These are phyloP conservation scores for Colletotrichum graminicola DNA, from an alignment of 2,329 filamentous ascomycete species.

Conservation along the genomic window DNA sequence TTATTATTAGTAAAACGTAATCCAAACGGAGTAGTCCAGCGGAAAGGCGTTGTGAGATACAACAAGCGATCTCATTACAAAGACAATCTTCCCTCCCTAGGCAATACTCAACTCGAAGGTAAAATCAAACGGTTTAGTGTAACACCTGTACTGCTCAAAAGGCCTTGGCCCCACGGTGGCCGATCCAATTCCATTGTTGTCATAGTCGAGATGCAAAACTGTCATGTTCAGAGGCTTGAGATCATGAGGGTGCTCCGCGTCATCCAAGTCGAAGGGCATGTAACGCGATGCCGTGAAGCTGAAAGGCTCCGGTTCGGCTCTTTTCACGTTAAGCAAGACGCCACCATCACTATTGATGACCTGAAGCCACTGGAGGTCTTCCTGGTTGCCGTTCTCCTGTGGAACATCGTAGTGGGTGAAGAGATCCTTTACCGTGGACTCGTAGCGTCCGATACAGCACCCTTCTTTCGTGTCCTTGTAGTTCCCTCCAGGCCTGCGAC, in stretches of 20 bases:
- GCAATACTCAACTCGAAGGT: conserved; percentile 37
- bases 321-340: conserved; percentile 33
- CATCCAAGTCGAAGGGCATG: conserved; percentile 52
- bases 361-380: conserved; percentile 61
- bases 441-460: conserved; percentile 56
- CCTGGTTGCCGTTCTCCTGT: conserved; percentile 66
- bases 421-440: conserved; percentile 54
- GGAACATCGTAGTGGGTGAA: conserved; percentile 64
- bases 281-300: conserved; percentile 59
- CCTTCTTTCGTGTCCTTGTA: conserved; percentile 65
- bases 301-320: conserved; percentile 36
- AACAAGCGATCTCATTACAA: not conserved
- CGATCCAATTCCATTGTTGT: conserved; percentile 59
- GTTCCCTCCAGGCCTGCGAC: conserved; percentile 63
- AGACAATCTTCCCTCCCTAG: not conserved
- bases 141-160: conserved; percentile 40
- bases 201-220: conserved; percentile 56
- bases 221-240: conserved; percentile 55
- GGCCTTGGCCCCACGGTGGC: conserved; percentile 57
- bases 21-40: too few species aligned
- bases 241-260: conserved; percentile 62
- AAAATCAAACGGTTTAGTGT: conserved; percentile 47
- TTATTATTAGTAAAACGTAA: not conserved
- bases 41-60: not conserved
- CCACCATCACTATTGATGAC: conserved; percentile 38